Conservation (phyloP, 1,139 yeast genomes). For the Blastobotrys buckinghamii region DNA sequence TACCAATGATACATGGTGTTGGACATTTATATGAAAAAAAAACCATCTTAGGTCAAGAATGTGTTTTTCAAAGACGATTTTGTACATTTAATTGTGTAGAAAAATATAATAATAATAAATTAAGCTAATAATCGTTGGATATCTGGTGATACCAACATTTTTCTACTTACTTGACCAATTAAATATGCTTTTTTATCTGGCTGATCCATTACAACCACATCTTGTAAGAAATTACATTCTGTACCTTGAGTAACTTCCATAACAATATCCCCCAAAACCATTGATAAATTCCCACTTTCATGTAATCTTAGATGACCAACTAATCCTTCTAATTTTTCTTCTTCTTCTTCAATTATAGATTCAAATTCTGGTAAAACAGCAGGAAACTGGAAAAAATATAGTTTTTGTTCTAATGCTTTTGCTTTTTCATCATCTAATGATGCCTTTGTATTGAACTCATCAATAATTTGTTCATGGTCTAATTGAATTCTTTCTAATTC, state of each 20-base stretch:
- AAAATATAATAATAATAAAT: slow-evolving; percentile 14
- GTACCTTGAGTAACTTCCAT: slow-evolving; percentile 75
- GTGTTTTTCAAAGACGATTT: slow-evolving; percentile 18
- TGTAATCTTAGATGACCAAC: slow-evolving; percentile 72
- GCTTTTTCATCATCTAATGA: slow-evolving; percentile 11
- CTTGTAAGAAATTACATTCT: slow-evolving; percentile 66
- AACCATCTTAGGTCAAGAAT: slow-evolving; percentile 10
- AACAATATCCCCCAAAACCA: slow-evolving; percentile 63
- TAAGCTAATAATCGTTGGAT: slow-evolving; percentile 17
- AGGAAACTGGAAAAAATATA: slow-evolving; percentile 68
- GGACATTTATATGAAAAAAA: slow-evolving; percentile 59
- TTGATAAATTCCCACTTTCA: slow-evolving; percentile 71
- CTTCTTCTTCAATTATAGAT: slow-evolving; percentile 14
- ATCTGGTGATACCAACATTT: slow-evolving; percentile 50
- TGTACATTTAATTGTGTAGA: slow-evolving; percentile 23
- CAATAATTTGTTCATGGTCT: slow-evolving; percentile 27
- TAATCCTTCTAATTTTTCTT: slow-evolving; percentile 40
- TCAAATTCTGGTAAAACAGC: slow-evolving; percentile 52
- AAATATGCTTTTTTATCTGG: slow-evolving; percentile 44
- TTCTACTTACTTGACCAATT: slow-evolving; percentile 57
- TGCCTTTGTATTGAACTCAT: slow-evolving; percentile 24
- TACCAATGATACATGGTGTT: slow-evolving; percentile 42
- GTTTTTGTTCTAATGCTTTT: slow-evolving; percentile 35
- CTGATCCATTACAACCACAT: slow-evolving; percentile 56
- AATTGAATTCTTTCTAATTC: slow-evolving; percentile 23